These are phyloP conservation scores for Amanita fuliginea DNA, from an alignment of 768 basidiomycete species.

Conservation along the genomic window DNA sequence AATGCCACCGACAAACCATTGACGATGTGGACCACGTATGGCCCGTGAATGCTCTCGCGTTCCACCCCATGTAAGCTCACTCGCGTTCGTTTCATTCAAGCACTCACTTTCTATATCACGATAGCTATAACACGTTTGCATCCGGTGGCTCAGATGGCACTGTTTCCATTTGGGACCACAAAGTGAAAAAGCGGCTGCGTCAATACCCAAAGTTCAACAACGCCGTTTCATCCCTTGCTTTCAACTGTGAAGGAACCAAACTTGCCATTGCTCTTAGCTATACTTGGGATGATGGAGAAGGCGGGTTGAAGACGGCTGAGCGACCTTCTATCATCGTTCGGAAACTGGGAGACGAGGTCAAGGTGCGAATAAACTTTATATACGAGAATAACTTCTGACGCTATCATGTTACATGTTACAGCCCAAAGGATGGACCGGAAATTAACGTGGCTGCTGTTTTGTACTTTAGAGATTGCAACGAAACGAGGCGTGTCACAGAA, in stretches of 20 bases:
- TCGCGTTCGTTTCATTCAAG: neutral
- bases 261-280: constrained; percentile 81
- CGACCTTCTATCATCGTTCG: constrained; percentile 51
- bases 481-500: neutral
- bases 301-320: constrained; percentile 53
- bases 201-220: constrained; percentile 76
- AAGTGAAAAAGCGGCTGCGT: constrained; percentile 88
- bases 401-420: neutral
- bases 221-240: constrained; percentile 70
- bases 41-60: constrained; percentile 92
- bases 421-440: constrained; percentile 8
- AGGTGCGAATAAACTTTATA: constrained; percentile 26
- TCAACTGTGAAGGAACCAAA: constrained; percentile 74
- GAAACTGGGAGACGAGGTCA: constrained; percentile 67
- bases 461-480: neutral
- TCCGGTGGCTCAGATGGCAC: constrained; percentile 92
- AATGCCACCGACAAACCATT: constrained; percentile 87
- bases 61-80: constrained; percentile 67
- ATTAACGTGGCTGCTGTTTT: neutral
- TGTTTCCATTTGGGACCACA: constrained; percentile 96
- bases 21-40: constrained; percentile 92
- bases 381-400: neutral
- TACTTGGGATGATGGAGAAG: constrained; percentile 84
- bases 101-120: neutral
- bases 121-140: constrained; percentile 85